phyloP scores from a whole-genome alignment of 306 rosid species.

The Potentilla sterilis region DNA sequence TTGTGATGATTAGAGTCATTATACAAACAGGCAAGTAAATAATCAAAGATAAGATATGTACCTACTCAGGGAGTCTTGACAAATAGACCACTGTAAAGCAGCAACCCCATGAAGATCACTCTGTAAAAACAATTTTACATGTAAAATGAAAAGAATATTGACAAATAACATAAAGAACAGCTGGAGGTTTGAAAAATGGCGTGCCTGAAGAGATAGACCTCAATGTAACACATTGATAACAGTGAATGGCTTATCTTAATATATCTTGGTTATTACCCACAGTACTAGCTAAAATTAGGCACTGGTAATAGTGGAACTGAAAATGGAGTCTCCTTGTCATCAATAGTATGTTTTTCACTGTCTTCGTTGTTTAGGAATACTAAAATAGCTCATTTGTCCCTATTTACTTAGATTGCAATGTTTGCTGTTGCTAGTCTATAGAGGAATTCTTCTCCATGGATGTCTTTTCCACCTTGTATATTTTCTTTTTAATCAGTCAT shows the following conservation, averaged over 20 bases:
- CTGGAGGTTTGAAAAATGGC: neutral
- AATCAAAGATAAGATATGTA: slow-evolving; percentile 24
- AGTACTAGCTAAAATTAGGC: no score
- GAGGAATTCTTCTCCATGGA: neutral
- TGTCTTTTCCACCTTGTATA: neutral
- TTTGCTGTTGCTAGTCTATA: neutral
- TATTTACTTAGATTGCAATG: neutral
- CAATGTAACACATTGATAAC: neutral
- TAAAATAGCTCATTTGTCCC: neutral
- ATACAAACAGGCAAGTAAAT: neutral
- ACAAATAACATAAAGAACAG: neutral
- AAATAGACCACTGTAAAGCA: slow-evolving; percentile 93
- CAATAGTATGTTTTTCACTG: neutral
- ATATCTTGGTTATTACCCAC: neutral
- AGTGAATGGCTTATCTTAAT: neutral
- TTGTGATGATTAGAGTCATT: neutral
- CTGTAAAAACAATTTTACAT: slow-evolving; percentile 40
- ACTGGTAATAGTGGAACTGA: neutral
- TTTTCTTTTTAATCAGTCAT: neutral
- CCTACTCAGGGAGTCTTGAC: slow-evolving; percentile 85
- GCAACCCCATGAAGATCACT: slow-evolving; percentile 89
- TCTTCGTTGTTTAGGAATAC: neutral
- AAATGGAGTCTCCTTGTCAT: neutral
- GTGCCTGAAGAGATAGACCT: neutral
- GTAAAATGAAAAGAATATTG: neutral